phyloP scores from a whole-genome alignment of 148 eudicot genomes.

The Amaranthus palmeri region DNA sequence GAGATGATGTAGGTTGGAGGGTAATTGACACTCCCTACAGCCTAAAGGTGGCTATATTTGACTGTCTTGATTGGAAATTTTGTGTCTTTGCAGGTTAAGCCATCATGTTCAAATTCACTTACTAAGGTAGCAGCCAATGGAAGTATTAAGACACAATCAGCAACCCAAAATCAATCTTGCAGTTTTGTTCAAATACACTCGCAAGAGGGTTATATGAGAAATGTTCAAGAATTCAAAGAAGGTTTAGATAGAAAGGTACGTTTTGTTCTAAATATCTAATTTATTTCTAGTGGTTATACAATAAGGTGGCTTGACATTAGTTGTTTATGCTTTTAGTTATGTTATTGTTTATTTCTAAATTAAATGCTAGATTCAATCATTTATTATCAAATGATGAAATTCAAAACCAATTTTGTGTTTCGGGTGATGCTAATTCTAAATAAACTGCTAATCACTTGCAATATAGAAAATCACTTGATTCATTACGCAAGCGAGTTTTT shows the following conservation, averaged over 20 bases:
- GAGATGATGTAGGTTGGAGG: not conserved
- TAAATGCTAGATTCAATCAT: too few relatives aligned
- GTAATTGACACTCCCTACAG: not conserved
- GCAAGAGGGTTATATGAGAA: slow-evolving; percentile 56
- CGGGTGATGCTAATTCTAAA: too few relatives aligned
- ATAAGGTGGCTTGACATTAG: not conserved
- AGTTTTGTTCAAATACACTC: slow-evolving; percentile 44
- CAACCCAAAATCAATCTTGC: slow-evolving; percentile 34
- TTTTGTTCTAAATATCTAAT: not conserved
- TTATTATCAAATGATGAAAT: too few relatives aligned
- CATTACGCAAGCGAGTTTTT: too few relatives aligned
- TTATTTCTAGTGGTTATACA: not conserved
- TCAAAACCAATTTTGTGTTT: too few relatives aligned
- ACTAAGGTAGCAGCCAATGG: slow-evolving; percentile 32
- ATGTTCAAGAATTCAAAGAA: slow-evolving; percentile 48
- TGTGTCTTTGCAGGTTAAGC: slow-evolving; percentile 42
- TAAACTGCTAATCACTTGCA: too few relatives aligned
- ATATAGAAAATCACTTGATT: too few relatives aligned
- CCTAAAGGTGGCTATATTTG: not conserved
- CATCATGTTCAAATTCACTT: slow-evolving; percentile 26
- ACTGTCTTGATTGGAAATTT: not conserved
- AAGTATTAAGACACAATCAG: slow-evolving; percentile 29
- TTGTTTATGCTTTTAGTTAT: not conserved
- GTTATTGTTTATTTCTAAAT: too few relatives aligned
- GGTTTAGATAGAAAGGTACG: slow-evolving; percentile 62